phyloP scores from a whole-genome alignment of 768 basidiomycete species.

The Boletus reticulatus region DNA sequence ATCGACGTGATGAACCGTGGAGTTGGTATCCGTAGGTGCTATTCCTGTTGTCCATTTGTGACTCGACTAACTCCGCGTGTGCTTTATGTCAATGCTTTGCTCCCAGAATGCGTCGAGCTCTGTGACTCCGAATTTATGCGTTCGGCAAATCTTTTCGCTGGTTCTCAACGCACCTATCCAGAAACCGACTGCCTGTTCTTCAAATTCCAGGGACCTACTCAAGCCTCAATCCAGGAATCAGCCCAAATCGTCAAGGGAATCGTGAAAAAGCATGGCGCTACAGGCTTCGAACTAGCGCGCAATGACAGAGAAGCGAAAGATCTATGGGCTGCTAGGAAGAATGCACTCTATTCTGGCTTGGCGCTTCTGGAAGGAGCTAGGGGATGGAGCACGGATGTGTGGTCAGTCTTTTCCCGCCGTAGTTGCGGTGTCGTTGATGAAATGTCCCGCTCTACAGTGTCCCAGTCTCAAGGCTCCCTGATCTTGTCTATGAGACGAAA shows the following conservation, averaged over 20 bases:
- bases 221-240: conserved; percentile 57
- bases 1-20: conserved; percentile 70
- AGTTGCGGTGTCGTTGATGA: not conserved
- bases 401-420: conserved; percentile 37
- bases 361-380: conserved; percentile 55
- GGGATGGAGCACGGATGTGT: conserved; percentile 77
- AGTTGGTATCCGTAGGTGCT: conserved; percentile 67
- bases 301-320: conserved; percentile 62
- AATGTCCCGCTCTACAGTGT: conserved; percentile 36
- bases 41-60: not conserved
- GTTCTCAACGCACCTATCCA: conserved; percentile 54
- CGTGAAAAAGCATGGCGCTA: conserved; percentile 63
- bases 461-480: conserved; percentile 61
- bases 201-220: conserved; percentile 78
- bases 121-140: conserved; percentile 71
- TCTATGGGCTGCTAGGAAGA: conserved; percentile 76
- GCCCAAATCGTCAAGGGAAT: conserved; percentile 57
- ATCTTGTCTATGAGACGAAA: conserved; percentile 67
- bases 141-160: conserved; percentile 55
- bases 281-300: conserved; percentile 63
- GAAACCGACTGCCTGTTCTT: conserved; percentile 76
- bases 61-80: not conserved
- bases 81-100: not conserved
- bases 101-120: conserved; percentile 78
- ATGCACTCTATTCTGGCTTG: conserved; percentile 55